Conservation (phyloP, 192 early-diverging fungal genomes). For the Lobosporangium transversale region DNA sequence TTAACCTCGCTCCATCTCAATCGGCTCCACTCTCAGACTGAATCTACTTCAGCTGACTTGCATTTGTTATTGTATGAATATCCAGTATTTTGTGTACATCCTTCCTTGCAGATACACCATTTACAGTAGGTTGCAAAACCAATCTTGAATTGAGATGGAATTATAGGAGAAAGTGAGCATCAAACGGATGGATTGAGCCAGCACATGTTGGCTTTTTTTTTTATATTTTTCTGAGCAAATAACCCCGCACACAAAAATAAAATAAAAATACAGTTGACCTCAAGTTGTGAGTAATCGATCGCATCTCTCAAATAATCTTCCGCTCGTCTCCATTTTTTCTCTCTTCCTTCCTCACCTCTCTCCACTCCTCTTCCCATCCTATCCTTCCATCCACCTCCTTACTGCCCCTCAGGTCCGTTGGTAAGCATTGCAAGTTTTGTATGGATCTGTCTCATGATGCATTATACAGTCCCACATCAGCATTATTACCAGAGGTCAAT, state of each 20-base stretch:
- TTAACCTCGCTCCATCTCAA: neutral
- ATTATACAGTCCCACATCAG: no score
- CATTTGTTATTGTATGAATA: no score
- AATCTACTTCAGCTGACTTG: no score
- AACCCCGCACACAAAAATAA: slow-evolving; percentile 10
- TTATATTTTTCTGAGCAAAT: slow-evolving; percentile 1
- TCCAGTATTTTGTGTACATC: no score
- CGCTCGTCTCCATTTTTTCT: neutral
- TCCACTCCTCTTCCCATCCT: neutral
- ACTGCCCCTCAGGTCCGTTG: neutral
- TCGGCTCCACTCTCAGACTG: no score
- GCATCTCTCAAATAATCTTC: neutral
- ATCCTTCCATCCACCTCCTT: neutral
- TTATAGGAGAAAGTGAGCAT: no score
- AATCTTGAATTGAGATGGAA: no score
- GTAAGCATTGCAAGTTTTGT: slow-evolving; percentile 13
- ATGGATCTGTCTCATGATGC: neutral
- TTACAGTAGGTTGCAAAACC: no score
- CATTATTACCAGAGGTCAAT: no score
- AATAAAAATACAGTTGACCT: neutral
- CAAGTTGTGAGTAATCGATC: slow-evolving; percentile 30
- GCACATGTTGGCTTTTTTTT: no score
- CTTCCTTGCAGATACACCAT: no score
- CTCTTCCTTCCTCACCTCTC: slow-evolving; percentile 4
- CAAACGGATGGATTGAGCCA: no score